These are phyloP conservation scores for Trametes maxima DNA, from an alignment of 768 basidiomycete genomes.

Conservation along the genomic window DNA sequence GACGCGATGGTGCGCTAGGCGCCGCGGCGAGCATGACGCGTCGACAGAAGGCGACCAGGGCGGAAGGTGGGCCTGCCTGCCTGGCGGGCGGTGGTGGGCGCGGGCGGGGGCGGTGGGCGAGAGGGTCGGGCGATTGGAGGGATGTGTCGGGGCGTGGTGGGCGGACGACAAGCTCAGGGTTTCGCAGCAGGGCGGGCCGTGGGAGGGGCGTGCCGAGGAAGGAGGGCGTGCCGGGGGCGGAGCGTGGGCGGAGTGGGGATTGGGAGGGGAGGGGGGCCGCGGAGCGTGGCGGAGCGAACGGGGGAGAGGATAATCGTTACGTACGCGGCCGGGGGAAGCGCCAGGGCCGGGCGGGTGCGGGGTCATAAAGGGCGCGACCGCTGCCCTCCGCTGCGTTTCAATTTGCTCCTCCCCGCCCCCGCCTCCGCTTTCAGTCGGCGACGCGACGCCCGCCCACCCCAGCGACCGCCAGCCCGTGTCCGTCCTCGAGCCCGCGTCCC, in stretches of 20 bases:
- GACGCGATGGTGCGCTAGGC: conserved; percentile 5
- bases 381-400: conserved; percentile 23
- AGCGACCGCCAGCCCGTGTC: conserved; percentile 17
- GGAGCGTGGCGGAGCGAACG: conserved; percentile 7
- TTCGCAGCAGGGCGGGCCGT: not conserved
- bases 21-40: not conserved
- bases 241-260: conserved; percentile 8
- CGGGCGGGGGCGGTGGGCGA: not conserved
- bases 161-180: conserved; percentile 1
- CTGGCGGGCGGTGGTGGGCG: not conserved
- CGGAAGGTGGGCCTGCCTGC: no score
- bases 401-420: conserved; percentile 22
- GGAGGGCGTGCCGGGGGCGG: not conserved
- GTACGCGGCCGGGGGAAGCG: not conserved
- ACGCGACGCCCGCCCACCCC: conserved; percentile 22
- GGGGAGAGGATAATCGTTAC: conserved; percentile 3
- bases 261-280: conserved; percentile 11
- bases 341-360: not conserved
- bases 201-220: not conserved
- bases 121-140: not conserved
- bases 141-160: not conserved
- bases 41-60: no score
- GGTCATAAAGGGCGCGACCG: not conserved
- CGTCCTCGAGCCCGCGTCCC: no score
- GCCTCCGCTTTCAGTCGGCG: conserved; percentile 30